phyloP scores from a whole-genome alignment of 83 land plant genomes.

The Picea mariana region DNA sequence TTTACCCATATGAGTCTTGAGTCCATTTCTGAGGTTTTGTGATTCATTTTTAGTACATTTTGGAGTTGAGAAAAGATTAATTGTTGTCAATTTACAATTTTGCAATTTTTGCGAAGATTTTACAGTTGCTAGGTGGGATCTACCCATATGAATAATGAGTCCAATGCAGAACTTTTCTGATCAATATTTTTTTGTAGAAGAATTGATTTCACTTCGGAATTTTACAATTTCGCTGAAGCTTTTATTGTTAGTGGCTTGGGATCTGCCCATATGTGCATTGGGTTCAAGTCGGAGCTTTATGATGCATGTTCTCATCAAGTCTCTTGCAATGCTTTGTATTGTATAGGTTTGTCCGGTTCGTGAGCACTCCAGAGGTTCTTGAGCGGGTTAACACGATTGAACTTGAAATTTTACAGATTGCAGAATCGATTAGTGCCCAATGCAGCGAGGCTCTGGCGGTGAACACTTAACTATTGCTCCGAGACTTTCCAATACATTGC shows the following conservation, averaged over 20 bases:
- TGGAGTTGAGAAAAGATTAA: background rate
- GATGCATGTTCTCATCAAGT: background rate
- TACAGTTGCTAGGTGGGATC: background rate
- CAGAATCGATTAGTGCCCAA: constrained; percentile 28
- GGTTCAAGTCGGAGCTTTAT: background rate
- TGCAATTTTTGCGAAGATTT: background rate
- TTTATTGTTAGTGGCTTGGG: background rate
- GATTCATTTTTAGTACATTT: too few species aligned
- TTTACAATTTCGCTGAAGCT: background rate
- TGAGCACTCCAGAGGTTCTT: constrained; percentile 68
- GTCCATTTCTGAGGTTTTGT: too few species aligned
- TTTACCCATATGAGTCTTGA: too few species aligned
- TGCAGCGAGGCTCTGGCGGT: background rate
- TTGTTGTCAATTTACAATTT: background rate
- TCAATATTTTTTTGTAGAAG: too few species aligned
- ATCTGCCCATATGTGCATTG: background rate
- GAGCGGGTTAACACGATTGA: constrained; percentile 60
- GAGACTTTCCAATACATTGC: background rate
- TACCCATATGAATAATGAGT: background rate
- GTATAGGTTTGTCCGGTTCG: constrained; percentile 58
- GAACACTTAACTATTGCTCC: background rate
- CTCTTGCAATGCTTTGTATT: constrained; percentile 7
- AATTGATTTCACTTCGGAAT: too few species aligned
- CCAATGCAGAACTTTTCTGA: background rate
- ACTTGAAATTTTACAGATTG: constrained; percentile 54